These are phyloP conservation scores for Tolypocladium sp. DNA, from an alignment of 2,329 filamentous ascomycete genomes.

Conservation along the genomic window DNA sequence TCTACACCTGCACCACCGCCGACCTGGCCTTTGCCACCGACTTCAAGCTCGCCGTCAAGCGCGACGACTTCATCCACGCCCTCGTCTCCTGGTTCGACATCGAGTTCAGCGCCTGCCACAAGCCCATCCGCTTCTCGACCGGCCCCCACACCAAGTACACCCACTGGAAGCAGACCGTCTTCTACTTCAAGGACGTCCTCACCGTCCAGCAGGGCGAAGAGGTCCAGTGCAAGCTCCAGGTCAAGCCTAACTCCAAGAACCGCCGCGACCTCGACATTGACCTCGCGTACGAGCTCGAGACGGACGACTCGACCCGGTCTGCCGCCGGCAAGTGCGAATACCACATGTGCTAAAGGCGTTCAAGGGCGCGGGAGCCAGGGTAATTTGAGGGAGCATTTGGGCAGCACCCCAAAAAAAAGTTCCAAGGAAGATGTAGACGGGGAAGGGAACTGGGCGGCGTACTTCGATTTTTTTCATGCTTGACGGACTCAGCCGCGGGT, in stretches of 20 bases:
- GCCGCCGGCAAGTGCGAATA: slow-evolving; percentile 67
- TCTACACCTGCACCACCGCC: slow-evolving; percentile 77
- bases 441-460: not conserved
- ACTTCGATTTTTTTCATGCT: not conserved
- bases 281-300: slow-evolving; percentile 73
- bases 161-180: slow-evolving; percentile 99
- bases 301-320: slow-evolving; percentile 60
- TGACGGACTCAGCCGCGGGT: not conserved
- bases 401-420: not conserved
- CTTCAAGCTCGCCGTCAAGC: slow-evolving; percentile 67
- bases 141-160: slow-evolving; percentile 98
- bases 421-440: not conserved
- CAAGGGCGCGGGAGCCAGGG: not conserved
- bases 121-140: slow-evolving; percentile 92
- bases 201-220: slow-evolving; percentile 84
- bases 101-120: slow-evolving; percentile 96
- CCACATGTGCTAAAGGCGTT: slow-evolving; percentile 55
- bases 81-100: slow-evolving; percentile 99
- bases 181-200: slow-evolving; percentile 89
- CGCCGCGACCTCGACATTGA: slow-evolving; percentile 88
- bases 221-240: slow-evolving; percentile 63
- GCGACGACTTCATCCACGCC: slow-evolving; percentile 92
- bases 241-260: slow-evolving; percentile 90
- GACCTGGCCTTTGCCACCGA: slow-evolving; percentile 78
- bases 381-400: not conserved